A percentile compares a stretch with the other conserved stretches of the same genome.
phyloP scores from a whole-genome alignment of 257 asterid genomes.

The Catharanthus roseus region DNA sequence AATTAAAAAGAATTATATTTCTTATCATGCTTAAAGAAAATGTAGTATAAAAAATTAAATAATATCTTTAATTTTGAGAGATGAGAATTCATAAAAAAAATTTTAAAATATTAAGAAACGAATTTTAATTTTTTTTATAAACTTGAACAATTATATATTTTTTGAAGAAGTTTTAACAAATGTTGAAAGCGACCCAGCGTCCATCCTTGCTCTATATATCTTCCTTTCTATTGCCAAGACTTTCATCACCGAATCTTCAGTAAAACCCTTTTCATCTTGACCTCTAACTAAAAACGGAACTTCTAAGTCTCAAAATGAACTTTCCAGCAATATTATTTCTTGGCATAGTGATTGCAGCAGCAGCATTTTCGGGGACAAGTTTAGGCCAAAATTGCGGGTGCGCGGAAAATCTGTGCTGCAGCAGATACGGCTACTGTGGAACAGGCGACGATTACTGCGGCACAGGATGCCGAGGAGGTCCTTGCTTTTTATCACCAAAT shows the following conservation, averaged over 20 bases:
- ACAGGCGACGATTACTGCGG: slow-evolving; percentile 32
- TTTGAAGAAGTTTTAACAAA: too few species aligned
- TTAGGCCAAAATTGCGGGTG: slow-evolving; percentile 19
- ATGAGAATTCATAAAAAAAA: too few species aligned
- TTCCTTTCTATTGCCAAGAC: background rate
- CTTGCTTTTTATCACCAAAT: slow-evolving; percentile 15
- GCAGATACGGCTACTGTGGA: slow-evolving; percentile 39
- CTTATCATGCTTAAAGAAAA: too few species aligned
- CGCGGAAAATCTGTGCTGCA: slow-evolving; percentile 26
- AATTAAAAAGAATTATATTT: too few species aligned
- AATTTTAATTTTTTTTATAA: too few species aligned
- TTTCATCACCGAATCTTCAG: background rate
- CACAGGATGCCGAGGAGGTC: slow-evolving; percentile 40
- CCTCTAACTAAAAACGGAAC: background rate
- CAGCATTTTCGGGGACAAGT: background rate
- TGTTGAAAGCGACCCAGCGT: background rate
- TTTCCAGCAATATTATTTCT: background rate
- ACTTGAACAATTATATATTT: too few species aligned
- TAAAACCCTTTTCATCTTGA: background rate
- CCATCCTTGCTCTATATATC: background rate
- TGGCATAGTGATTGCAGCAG: slow-evolving; percentile 4
- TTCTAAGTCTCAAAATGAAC: background rate
- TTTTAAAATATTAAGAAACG: too few species aligned
- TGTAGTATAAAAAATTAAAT: too few species aligned
- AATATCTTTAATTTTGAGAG: too few species aligned